These are phyloP conservation scores for Lodderomyces metapsilosis DNA, from an alignment of 1,139 yeast species.

Conservation along the genomic window DNA sequence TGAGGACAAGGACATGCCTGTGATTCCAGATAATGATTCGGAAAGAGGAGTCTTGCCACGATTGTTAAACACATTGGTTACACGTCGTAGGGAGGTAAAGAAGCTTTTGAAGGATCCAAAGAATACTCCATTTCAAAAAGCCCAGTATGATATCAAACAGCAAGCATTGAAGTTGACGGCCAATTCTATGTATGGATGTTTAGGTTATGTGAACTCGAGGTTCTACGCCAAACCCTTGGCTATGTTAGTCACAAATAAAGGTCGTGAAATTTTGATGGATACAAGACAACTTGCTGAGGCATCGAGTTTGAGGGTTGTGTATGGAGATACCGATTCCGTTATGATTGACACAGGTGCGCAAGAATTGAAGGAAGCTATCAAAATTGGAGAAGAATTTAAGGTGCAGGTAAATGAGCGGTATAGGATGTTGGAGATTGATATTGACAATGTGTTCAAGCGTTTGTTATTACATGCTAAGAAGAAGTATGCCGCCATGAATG, in stretches of 20 bases:
- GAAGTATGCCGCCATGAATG: constrained; percentile 92
- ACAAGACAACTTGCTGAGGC: constrained; percentile 92
- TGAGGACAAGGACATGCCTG: constrained; percentile 70
- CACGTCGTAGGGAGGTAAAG: constrained; percentile 92
- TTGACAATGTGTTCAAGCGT: constrained; percentile 88
- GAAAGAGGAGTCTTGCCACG: constrained; percentile 84
- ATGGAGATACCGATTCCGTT: constrained; percentile 99
- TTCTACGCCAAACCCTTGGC: constrained; percentile 97
- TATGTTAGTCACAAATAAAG: constrained; percentile 91
- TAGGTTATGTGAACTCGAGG: constrained; percentile 88
- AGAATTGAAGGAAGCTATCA: constrained; percentile 68
- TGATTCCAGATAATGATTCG: constrained; percentile 58
- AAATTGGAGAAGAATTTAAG: constrained; percentile 85
- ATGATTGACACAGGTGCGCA: constrained; percentile 93
- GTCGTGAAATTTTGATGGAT: constrained; percentile 92
- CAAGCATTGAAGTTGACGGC: constrained; percentile 96
- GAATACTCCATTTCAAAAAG: constrained; percentile 58
- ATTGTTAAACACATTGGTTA: constrained; percentile 77
- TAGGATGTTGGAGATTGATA: constrained; percentile 84
- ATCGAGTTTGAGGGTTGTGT: constrained; percentile 78
- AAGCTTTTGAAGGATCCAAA: constrained; percentile 75
- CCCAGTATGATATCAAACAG: constrained; percentile 92
- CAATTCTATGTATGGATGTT: constrained; percentile 98
- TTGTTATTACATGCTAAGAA: constrained; percentile 91
- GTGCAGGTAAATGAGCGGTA: constrained; percentile 84